A percentile compares a stretch with the other conserved stretches of the same genome.
phyloP scores from a whole-genome alignment of 805 yeast genomes.

The Saccharomycopsis amapae region DNA sequence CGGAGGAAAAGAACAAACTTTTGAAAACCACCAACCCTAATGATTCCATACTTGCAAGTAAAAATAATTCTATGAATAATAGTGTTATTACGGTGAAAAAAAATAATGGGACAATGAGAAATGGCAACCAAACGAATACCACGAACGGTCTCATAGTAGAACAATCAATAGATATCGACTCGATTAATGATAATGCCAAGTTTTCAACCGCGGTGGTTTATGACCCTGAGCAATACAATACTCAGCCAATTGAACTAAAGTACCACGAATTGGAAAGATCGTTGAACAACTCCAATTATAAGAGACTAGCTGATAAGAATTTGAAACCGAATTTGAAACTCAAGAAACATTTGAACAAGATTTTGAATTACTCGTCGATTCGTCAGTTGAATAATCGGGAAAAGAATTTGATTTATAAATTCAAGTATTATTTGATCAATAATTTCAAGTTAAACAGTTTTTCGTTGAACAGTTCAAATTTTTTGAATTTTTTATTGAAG shows the following conservation, averaged over 20 bases:
- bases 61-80: conserved; percentile 1
- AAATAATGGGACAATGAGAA: conserved; percentile 1
- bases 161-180: conserved; percentile 28
- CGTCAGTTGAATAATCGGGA: conserved; percentile 75
- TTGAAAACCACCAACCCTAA: neutral
- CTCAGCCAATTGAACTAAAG: conserved; percentile 84
- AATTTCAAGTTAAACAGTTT: conserved; percentile 28
- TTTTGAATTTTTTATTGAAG: conserved; percentile 75
- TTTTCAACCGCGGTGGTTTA: conserved; percentile 38
- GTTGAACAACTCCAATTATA: conserved; percentile 46
- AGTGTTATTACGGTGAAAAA: neutral
- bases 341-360: conserved; percentile 63
- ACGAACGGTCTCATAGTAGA: conserved; percentile 23
- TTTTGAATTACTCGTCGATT: conserved; percentile 75
- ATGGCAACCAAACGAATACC: conserved; percentile 4
- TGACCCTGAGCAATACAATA: conserved; percentile 62
- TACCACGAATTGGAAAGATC: conserved; percentile 82
- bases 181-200: conserved; percentile 17
- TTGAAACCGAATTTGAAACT: conserved; percentile 81
- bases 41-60: neutral
- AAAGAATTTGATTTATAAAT: conserved; percentile 85
- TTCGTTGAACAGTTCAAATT: conserved; percentile 34
- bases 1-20: conserved; percentile 13
- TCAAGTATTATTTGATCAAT: conserved; percentile 70
- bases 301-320: conserved; percentile 50